Conservation (phyloP, 139 green algal genomes). For the Pleodorina starrii region DNA sequence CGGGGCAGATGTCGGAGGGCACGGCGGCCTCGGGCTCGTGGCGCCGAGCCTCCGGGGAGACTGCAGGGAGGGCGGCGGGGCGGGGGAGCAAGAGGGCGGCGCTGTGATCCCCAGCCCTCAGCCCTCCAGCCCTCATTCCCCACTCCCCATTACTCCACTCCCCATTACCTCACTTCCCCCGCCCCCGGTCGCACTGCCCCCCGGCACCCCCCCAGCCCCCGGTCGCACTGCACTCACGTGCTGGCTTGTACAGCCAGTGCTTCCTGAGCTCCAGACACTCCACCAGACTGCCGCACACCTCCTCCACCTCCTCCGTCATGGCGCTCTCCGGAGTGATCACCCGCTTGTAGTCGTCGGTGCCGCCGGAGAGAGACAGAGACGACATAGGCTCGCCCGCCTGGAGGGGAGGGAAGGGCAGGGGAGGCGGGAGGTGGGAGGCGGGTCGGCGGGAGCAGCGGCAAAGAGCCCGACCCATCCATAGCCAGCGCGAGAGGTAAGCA, state of each 20-base stretch:
- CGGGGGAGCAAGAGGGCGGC: too few relatives aligned
- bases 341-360: slow-evolving; percentile 67
- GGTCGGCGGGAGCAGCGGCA: neutral
- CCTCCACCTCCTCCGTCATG: slow-evolving; percentile 72
- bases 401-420: neutral
- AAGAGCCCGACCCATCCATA: too few relatives aligned
- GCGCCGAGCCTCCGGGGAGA: slow-evolving; percentile 35
- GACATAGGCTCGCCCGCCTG: neutral
- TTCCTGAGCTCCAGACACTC: slow-evolving; percentile 88
- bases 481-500: too few relatives aligned
- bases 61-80: neutral
- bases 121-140: too few relatives aligned
- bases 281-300: slow-evolving; percentile 86
- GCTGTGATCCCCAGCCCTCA: too few relatives aligned
- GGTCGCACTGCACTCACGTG: too few relatives aligned
- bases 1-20: slow-evolving; percentile 64
- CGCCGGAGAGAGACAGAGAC: slow-evolving; percentile 4
- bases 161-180: too few relatives aligned
- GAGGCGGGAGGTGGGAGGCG: too few relatives aligned
- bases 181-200: too few relatives aligned
- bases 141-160: too few relatives aligned
- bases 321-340: slow-evolving; percentile 74
- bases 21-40: slow-evolving; percentile 75
- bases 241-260: slow-evolving; percentile 91
- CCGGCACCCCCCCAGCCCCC: too few relatives aligned